Conservation (phyloP, 176 grass and related monocot species). For the Dactylis glomerata region DNA sequence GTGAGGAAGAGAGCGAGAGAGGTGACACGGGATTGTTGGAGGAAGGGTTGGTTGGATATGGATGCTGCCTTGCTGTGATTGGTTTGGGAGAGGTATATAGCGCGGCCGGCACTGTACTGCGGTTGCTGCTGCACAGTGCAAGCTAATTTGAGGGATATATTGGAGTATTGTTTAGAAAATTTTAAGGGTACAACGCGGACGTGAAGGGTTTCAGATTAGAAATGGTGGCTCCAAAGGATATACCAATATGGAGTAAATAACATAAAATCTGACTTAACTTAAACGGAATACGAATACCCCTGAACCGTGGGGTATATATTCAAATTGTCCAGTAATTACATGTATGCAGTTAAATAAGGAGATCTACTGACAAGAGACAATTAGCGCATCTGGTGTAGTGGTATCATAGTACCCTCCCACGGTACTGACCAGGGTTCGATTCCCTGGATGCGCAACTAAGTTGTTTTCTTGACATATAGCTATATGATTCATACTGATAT, state of each 20-base stretch:
- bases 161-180: background rate
- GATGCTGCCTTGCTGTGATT: background rate
- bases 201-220: too few species aligned
- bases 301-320: too few species aligned
- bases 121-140: background rate
- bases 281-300: too few species aligned
- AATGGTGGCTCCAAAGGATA: too few species aligned
- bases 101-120: background rate
- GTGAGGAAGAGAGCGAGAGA: background rate
- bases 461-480: too few species aligned
- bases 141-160: background rate
- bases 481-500: too few species aligned
- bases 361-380: too few species aligned
- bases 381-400: constrained; percentile 91
- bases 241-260: too few species aligned
- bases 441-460: constrained; percentile 88
- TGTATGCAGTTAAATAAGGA: too few species aligned
- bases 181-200: too few species aligned
- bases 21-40: background rate
- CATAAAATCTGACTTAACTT: too few species aligned
- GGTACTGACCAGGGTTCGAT: constrained; percentile 98
- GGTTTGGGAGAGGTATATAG: constrained; percentile 15
- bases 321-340: too few species aligned
- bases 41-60: background rate
- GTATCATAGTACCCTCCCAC: constrained; percentile 99